Evolutionary conservation across 192 early-diverging fungal species (phyloP).

Genomic region (Geosiphon pyriformis): DNA sequence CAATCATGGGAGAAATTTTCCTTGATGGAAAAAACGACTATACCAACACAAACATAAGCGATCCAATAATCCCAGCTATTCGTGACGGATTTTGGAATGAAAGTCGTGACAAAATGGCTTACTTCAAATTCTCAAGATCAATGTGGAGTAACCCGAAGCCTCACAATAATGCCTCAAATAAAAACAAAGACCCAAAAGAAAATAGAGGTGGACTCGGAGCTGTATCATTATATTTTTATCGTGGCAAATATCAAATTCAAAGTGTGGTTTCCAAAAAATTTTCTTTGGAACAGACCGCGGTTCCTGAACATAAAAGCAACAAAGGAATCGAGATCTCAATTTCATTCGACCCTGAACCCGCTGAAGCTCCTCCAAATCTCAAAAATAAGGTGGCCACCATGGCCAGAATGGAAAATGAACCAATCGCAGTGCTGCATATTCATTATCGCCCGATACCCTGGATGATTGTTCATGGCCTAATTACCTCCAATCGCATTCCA

Average conservation of each 20-base stretch:
- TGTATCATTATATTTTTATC: neutral
- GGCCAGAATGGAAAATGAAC: neutral
- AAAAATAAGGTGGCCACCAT: neutral
- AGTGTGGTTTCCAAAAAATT: neutral
- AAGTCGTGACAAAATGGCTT: neutral
- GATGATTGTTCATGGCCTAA: neutral
- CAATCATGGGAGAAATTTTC: neutral
- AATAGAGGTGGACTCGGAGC: neutral
- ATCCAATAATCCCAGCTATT: neutral
- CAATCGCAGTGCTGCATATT: neutral
- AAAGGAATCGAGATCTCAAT: neutral
- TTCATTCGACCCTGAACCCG: neutral
- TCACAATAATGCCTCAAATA: neutral
- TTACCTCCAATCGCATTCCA: no score
- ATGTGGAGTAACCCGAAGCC: neutral
- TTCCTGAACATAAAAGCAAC: neutral
- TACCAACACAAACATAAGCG: neutral
- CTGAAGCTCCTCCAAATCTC: neutral
- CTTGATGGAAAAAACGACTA: neutral
- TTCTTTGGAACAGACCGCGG: neutral
- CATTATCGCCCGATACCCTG: neutral
- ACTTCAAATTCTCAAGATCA: neutral
- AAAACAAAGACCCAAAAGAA: neutral
- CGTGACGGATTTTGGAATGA: neutral
- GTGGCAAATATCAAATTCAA: neutral